Conservation (phyloP, 371 early-diverging fungal species). For the Choanephora cucurbitarum region DNA sequence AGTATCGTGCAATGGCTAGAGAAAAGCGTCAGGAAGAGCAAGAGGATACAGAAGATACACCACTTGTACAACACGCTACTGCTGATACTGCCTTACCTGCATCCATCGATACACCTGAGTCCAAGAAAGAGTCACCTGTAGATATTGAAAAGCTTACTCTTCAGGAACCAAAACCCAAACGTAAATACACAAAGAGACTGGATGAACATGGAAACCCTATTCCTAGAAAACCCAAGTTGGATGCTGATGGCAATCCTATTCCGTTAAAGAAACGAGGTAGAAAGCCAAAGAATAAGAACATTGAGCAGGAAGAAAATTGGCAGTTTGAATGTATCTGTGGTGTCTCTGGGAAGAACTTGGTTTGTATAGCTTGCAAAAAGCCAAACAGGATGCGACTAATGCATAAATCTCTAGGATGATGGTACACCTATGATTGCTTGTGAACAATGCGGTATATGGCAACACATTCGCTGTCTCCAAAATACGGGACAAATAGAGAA, state of each 20-base stretch:
- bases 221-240: conserved; percentile 10
- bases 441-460: conserved; percentile 69
- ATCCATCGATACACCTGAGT: neutral
- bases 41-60: conserved; percentile 15
- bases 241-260: conserved; percentile 17
- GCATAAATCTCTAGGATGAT: conserved; percentile 65
- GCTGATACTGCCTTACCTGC: neutral
- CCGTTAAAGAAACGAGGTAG: conserved; percentile 34
- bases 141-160: neutral
- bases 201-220: conserved; percentile 19
- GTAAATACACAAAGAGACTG: conserved; percentile 9
- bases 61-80: neutral
- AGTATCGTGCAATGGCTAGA: conserved; percentile 20
- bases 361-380: conserved; percentile 23
- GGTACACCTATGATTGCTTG: conserved; percentile 79
- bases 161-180: conserved; percentile 11
- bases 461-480: conserved; percentile 67
- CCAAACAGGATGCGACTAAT: too few relatives aligned
- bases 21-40: conserved; percentile 40
- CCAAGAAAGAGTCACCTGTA: neutral
- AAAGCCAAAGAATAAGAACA: conserved; percentile 33
- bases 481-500: conserved; percentile 44
- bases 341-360: conserved; percentile 56
- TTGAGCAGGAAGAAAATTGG: conserved; percentile 56
- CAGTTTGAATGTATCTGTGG: conserved; percentile 62